A percentile compares a stretch with the other conserved stretches of the same genome.
Conservation (phyloP, 1,139 yeast genomes). For the Casaregolazyma lundiana region DNA sequence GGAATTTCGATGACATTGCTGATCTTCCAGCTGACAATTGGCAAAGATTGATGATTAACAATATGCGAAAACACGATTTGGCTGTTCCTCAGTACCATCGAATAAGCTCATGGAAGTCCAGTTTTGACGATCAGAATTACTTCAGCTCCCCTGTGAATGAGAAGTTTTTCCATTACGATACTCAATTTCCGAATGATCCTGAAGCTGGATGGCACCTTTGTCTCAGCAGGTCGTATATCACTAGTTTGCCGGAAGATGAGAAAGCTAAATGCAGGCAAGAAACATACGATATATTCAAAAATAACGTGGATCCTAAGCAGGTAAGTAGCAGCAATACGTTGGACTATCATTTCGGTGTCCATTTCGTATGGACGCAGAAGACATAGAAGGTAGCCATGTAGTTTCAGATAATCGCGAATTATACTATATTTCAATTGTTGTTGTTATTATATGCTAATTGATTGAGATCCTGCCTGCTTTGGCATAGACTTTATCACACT, state of each 20-base stretch:
- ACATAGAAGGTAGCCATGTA: neutral
- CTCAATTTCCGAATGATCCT: conserved; percentile 19
- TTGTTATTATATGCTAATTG: too few relatives aligned
- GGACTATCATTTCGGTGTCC: conserved; percentile 17
- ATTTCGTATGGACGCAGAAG: conserved; percentile 19
- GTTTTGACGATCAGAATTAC: conserved; percentile 33
- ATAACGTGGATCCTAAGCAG: conserved; percentile 9
- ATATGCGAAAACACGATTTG: conserved; percentile 32
- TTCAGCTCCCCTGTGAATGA: conserved; percentile 36
- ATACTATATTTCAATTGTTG: too few relatives aligned
- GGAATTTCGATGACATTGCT: conserved; percentile 53
- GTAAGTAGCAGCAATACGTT: conserved; percentile 15
- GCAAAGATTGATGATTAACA: conserved; percentile 33
- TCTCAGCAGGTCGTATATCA: conserved; percentile 57
- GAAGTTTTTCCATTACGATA: conserved; percentile 32
- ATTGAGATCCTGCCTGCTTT: too few relatives aligned
- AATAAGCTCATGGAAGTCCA: conserved; percentile 43
- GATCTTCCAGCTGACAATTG: conserved; percentile 28
- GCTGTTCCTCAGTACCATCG: conserved; percentile 58
- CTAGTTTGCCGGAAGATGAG: conserved; percentile 41
- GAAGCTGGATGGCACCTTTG: conserved; percentile 48
- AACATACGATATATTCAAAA: conserved; percentile 31
- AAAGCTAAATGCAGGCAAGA: conserved; percentile 34
- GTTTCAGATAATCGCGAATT: too few relatives aligned
- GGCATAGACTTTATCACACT: too few relatives aligned